Evolutionary conservation across 176 grass and related monocot genomes (phyloP), one percentile per base, ranked within the genome.

Genomic region (Urochloa ruziziensis): DNA sequence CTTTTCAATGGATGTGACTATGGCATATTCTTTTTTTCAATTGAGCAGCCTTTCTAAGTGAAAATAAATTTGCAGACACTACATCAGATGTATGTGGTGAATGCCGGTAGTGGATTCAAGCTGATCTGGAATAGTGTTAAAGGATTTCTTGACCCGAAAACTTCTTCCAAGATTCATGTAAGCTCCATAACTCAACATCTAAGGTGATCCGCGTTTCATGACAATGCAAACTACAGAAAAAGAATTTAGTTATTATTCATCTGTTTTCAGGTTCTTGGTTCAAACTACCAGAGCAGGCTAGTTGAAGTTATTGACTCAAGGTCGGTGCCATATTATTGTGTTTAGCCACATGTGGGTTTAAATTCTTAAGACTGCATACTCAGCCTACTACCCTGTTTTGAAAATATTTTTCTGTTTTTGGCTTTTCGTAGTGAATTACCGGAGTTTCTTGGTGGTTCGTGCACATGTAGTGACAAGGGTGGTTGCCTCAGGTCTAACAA

Each of bases 61-160:
- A 59, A 46, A n/a, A 75, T 77, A 32, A n/a, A 64, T 83, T 18
- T 86, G 53, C 89, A 97, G 94, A 97, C 89, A 21, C 77, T 97
- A 27, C 89, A 97, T 88, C 91, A 97, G 80, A 97, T 97, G 94
- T 97, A 91, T 86, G 90, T 97, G 61, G 87, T 97, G 42, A 97
- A 97, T 80, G 91, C 94, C 10, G 94, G 91, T 19, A 77, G 79
- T 72, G 91, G 91, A 66, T 97, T 97, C 88, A 94, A 94, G 80
- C 52, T 97, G 75, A 77, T 97, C 18, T 97, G 94, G 94, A 94
- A 89, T 82, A 97, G 87, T 65, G 70, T 97, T 35, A 97, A 94
- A 80, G 91, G 91, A 42, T 97, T 97, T 87, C 91, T 97, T 18
- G 94, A 97, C 47, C 89, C 91, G 64, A 94, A 97, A 90, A 97